Conservation (phyloP, 345 rosid species). For the Kernera saxatilis region DNA sequence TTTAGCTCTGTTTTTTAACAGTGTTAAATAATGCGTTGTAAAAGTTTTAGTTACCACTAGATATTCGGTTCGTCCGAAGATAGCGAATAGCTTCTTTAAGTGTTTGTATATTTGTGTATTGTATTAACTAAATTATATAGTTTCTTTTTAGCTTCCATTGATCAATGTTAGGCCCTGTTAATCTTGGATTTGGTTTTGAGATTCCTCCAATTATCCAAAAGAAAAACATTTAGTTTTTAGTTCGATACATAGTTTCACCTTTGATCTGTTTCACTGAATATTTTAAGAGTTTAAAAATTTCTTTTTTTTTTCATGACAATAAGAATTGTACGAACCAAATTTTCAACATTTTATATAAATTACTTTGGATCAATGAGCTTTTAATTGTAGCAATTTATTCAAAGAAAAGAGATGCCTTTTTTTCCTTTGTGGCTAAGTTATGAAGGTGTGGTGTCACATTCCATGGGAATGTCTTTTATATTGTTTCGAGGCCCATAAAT, state of each 20-base stretch:
- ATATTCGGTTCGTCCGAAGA: too few relatives aligned
- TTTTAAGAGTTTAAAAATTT: not conserved
- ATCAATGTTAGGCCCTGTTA: not conserved
- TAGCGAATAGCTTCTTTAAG: too few relatives aligned
- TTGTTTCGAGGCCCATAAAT: conserved; percentile 4
- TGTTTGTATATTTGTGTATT: too few relatives aligned
- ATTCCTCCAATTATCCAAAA: not conserved
- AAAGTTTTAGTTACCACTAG: too few relatives aligned
- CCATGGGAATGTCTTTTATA: conserved; percentile 24
- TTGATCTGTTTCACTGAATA: not conserved
- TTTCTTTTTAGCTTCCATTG: too few relatives aligned
- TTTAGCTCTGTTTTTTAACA: too few relatives aligned
- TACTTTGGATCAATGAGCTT: not conserved
- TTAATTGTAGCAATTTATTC: not conserved
- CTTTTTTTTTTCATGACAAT: not conserved
- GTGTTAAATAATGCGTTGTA: too few relatives aligned
- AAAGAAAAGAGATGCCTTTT: not conserved
- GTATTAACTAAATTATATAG: too few relatives aligned
- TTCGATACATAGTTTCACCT: not conserved
- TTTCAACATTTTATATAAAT: not conserved
- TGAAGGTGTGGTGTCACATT: conserved; percentile 29
- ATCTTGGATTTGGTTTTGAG: not conserved
- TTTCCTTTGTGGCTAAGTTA: conserved; percentile 34
- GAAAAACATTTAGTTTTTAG: not conserved
- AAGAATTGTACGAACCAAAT: not conserved